These are phyloP conservation scores for Pythium rhizo-oryzae DNA, from an alignment of 352 stramenopile genomes.

Conservation along the genomic window DNA sequence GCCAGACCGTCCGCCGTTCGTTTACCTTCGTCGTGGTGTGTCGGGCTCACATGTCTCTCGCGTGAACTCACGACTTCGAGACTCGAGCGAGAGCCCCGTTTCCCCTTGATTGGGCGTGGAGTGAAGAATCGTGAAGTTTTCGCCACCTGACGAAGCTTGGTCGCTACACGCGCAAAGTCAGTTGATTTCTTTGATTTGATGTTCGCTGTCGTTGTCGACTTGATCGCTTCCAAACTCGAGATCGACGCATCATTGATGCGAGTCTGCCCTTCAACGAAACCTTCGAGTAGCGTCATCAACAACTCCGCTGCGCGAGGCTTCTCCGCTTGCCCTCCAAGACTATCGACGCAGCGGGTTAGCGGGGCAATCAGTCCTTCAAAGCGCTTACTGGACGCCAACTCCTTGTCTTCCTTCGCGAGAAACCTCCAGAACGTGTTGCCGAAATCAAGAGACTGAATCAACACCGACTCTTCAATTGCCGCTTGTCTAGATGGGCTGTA, in stretches of 20 bases:
- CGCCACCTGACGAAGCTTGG: conserved; percentile 68
- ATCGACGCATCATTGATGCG: conserved; percentile 54
- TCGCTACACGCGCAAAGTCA: conserved; percentile 61
- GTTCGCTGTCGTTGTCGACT: conserved; percentile 36
- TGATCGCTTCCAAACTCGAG: conserved; percentile 52
- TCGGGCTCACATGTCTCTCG: background rate
- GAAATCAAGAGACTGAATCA: conserved; percentile 76
- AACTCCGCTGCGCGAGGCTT: conserved; percentile 68
- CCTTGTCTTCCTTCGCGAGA: conserved; percentile 53
- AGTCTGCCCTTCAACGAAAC: conserved; percentile 54
- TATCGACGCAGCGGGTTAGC: conserved; percentile 62
- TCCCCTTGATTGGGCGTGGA: conserved; percentile 34
- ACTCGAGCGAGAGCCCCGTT: conserved; percentile 4
- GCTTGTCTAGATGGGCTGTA: conserved; percentile 36
- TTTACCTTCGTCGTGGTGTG: background rate
- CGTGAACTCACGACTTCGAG: background rate
- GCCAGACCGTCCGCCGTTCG: background rate
- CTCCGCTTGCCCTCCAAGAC: conserved; percentile 41
- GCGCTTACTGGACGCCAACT: conserved; percentile 52
- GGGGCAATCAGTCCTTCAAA: conserved; percentile 52
- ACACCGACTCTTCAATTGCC: conserved; percentile 44
- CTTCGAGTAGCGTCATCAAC: conserved; percentile 64
- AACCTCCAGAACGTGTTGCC: conserved; percentile 77
- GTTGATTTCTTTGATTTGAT: conserved; percentile 74
- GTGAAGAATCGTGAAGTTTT: conserved; percentile 59